Evolutionary conservation across 1,284 basidiomycete species (phyloP), one percentile per base, ranked within the genome.

Genomic region (Pseudozyma pruni): DNA sequence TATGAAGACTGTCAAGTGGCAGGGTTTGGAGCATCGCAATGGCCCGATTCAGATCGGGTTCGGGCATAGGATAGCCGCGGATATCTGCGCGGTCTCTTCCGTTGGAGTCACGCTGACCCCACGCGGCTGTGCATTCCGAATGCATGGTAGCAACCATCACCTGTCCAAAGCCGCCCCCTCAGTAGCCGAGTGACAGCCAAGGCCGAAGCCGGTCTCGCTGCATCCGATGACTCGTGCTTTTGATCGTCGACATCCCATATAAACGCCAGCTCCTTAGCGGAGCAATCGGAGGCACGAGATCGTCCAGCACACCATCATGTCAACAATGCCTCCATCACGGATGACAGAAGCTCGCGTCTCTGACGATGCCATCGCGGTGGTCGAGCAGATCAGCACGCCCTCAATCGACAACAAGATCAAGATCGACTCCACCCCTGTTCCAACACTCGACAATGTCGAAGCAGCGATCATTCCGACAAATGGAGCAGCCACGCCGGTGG

Each of bases 331-430:
- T 49, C 9, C 29, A 19, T 23, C 20, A n/a, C 16, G 31, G 16
- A 13, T 31, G 1, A 25, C 11, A n/a, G 16, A 8, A 31, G 44
- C 4, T n/a, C 20, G 17, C 10, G 5, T 4, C 4, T 29, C 41
- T 23, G 43, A 35, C 23, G 60, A 56, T 42, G 40, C 53, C n/a
- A 56, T 52, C 31, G 41, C 20, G n/a, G 22, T 32, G 25, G 40
- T 11, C 6, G 23, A 29, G 14, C 13, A 34, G 32, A 42, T 33
- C 10, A 7, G 4, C 11, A 1, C 34, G n/a, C 35, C 42, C 22
- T n/a, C 25, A 3, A 22, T 31, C 25, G 52, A 44, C 44, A 55
- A 31, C 25, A 54, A 47, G 37, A 13, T 8, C 7, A 9, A 16
- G 14, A 11, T 13, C 19, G 29, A 20, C 11, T 9, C 37, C 20